A percentile compares a stretch with the other conserved stretches of the same genome.
Conservation (phyloP, 306 rosid genomes). For the Prunus mongolica region DNA sequence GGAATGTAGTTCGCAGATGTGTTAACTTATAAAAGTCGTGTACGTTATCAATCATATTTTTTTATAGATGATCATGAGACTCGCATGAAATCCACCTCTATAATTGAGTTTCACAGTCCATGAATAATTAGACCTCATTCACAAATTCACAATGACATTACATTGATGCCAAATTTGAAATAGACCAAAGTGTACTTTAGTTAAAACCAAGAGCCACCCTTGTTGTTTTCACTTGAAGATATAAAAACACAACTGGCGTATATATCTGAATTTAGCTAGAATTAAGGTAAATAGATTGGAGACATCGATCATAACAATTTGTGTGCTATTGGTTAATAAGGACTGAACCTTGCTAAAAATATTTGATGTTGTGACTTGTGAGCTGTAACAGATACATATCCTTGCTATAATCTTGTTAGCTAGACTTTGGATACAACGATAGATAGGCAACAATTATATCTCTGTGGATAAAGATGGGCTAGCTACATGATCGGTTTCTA, state of each 20-base stretch:
- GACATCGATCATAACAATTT: background rate
- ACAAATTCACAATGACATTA: too few species aligned
- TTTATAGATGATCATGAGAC: too few species aligned
- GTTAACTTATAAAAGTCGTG: too few species aligned
- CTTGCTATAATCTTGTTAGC: background rate
- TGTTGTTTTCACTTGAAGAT: background rate
- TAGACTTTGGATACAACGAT: conserved; percentile 1
- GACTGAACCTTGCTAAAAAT: background rate
- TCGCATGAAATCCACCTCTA: too few species aligned
- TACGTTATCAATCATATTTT: too few species aligned
- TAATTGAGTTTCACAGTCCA: too few species aligned
- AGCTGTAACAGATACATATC: background rate
- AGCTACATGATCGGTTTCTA: background rate
- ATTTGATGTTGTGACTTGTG: background rate
- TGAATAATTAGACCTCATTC: too few species aligned
- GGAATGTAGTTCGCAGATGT: too few species aligned
- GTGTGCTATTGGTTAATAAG: background rate
- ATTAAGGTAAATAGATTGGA: background rate
- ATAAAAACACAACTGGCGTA: background rate
- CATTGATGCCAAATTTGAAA: too few species aligned
- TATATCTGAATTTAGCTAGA: background rate
- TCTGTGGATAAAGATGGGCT: too few species aligned
- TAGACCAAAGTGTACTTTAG: too few species aligned
- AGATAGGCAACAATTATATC: background rate
- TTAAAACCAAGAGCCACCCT: too few species aligned